A percentile compares a stretch with the other conserved stretches of the same genome.
Conservation (phyloP, 345 rosid genomes). For the Citrus trifoliata region DNA sequence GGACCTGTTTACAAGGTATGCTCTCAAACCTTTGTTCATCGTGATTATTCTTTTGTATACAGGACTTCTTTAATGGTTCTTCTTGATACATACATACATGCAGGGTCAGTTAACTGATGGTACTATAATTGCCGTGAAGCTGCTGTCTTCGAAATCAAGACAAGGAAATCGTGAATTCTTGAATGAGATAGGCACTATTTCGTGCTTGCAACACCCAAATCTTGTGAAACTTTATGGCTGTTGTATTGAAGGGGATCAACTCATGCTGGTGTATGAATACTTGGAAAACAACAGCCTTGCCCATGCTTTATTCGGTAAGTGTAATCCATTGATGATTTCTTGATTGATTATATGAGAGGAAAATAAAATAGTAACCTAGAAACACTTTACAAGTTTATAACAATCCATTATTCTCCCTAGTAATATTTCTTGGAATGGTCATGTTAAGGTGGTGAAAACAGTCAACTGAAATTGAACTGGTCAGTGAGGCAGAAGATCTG, state of each 20-base stretch:
- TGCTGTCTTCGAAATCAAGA: slow-evolving; percentile 27
- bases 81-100: not conserved
- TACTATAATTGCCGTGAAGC: slow-evolving; percentile 24
- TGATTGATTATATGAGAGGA: not conserved
- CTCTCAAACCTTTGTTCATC: not conserved
- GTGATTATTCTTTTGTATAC: not conserved
- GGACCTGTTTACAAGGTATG: slow-evolving; percentile 27
- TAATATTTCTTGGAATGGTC: not conserved
- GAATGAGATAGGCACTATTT: slow-evolving; percentile 25
- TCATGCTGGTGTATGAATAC: slow-evolving; percentile 25
- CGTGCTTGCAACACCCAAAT: slow-evolving; percentile 26
- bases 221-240: slow-evolving; percentile 29
- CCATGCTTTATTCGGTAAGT: slow-evolving; percentile 21
- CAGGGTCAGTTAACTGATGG: slow-evolving; percentile 24
- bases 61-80: not conserved
- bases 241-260: slow-evolving; percentile 28
- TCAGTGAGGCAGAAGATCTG: slow-evolving; percentile 43
- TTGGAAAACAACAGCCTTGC: slow-evolving; percentile 33
- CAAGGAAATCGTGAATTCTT: slow-evolving; percentile 34
- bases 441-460: slow-evolving; percentile 31
- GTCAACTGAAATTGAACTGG: slow-evolving; percentile 46
- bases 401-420: not conserved
- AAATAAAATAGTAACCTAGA: not conserved
- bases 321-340: not conserved
- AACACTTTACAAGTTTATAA: not conserved